phyloP scores from a whole-genome alignment of 164 flowering plant genomes.

The Akebia trifoliata region DNA sequence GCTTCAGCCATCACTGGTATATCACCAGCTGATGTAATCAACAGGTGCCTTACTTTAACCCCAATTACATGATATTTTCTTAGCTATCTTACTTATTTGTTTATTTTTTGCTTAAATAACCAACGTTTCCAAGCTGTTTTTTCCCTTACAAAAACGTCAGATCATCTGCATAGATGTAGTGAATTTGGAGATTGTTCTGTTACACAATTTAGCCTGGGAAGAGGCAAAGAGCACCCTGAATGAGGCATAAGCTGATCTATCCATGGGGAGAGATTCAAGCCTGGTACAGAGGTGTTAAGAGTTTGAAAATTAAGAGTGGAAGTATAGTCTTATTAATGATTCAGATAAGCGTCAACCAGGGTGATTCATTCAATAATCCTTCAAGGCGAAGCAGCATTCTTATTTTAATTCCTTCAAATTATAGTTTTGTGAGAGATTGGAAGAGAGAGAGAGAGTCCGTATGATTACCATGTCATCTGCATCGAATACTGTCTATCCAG shows the following conservation, averaged over 20 bases:
- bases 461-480: background rate
- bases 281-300: background rate
- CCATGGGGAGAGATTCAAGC: background rate
- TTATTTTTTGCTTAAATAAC: background rate
- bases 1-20: constrained; percentile 14
- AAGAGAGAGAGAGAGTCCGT: constrained; percentile 1
- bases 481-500: background rate
- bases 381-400: background rate
- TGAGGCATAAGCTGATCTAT: background rate
- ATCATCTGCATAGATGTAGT: constrained; percentile 12
- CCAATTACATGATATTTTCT: background rate
- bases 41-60: constrained; percentile 25
- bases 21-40: constrained; percentile 12
- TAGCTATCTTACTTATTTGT: background rate
- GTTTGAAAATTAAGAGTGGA: background rate
- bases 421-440: background rate
- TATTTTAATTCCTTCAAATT: background rate
- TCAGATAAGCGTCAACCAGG: background rate
- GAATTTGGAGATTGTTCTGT: constrained; percentile 1
- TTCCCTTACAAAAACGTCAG: constrained; percentile 6
- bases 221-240: background rate
- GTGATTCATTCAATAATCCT: background rate
- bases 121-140: constrained; percentile 1
- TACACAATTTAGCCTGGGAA: background rate
- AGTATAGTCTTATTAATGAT: background rate